Base-by-base conservation (phyloP, 116 monocot genomes). In the Dioscorea cayenensis region DNA sequence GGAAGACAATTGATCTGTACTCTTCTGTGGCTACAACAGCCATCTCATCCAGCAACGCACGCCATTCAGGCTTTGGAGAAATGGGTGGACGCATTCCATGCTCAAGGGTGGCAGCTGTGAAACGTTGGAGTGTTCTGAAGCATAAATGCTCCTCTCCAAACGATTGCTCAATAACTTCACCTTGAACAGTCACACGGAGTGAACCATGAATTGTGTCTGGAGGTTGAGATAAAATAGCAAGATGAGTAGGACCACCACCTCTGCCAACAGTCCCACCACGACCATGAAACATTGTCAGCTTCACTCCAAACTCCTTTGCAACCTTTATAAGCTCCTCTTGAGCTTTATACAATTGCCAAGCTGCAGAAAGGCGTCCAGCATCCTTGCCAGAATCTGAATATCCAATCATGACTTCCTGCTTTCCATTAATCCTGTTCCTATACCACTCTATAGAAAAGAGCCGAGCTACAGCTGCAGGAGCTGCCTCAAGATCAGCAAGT, bases 331-430 rank as follows among this genome's bases (percentile, higher is more conserved):
- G 92, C 63, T 96, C 96, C 69, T 92, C 96, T 77, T 96, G 96
- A 60, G 90, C 81, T 84, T 96, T 96, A 72, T 90, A 96, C 43
- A 96, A 50, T 68, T 96, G 86, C 96, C 96, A 96, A 17, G 96
- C 92, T 43, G 96, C 96, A 76, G 96, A 90, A 65, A 96, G 71
- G 25, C 96, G 83, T 10, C 96, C 92, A 69, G 96, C 96, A 87
- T 96, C 96, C 77, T 96, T 96, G 17, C 96, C 96, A 49, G 96
- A 96, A 80, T 96, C 92, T 21, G 96, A 96, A 69, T 96, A 96
- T 43, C 96, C 96, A 65, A 96, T 96, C 96, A 96, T 96, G 25
- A 96, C 96, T 75, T 96, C 96, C 70, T 96, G 96, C 61, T 92
- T 96, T 50, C 92, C 92, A 79, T 87, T 64, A 43, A 96, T 96